Conservation (phyloP, 345 rosid species). For the Dimocarpus longan region DNA sequence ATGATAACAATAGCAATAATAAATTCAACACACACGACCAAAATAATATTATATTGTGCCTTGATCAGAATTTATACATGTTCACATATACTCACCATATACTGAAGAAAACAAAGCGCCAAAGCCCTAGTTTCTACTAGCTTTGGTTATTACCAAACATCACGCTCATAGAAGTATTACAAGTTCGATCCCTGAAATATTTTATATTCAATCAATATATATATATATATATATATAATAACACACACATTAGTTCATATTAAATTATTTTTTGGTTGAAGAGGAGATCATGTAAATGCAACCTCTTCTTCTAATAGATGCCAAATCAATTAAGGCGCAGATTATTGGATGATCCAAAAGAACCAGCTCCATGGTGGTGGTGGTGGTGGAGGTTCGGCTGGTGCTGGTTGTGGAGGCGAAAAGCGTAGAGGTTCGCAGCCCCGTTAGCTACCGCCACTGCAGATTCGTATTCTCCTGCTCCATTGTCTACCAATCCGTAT, state of each 20-base stretch:
- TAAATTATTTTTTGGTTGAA: too few relatives aligned
- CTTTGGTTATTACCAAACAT: neutral
- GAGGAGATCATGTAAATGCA: too few relatives aligned
- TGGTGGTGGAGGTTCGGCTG: neutral
- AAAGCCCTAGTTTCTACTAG: neutral
- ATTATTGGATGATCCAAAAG: slow-evolving; percentile 21
- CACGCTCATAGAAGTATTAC: neutral
- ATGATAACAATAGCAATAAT: too few relatives aligned
- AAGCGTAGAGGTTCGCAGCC: slow-evolving; percentile 38
- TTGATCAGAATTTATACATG: neutral
- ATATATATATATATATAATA: neutral
- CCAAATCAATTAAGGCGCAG: slow-evolving; percentile 42
- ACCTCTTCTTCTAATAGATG: neutral
- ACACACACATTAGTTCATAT: neutral
- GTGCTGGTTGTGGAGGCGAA: slow-evolving; percentile 34
- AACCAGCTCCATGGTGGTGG: neutral
- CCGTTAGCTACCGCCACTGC: slow-evolving; percentile 37
- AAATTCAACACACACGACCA: neutral
- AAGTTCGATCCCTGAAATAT: neutral
- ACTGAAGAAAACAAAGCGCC: neutral
- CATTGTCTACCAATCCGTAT: slow-evolving; percentile 43
- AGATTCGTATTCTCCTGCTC: slow-evolving; percentile 36
- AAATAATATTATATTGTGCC: neutral
- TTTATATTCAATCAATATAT: neutral
- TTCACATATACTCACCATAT: neutral